These are phyloP conservation scores for Poterioochromonas sp. DNA, from an alignment of 352 stramenopile species.

Conservation along the genomic window DNA sequence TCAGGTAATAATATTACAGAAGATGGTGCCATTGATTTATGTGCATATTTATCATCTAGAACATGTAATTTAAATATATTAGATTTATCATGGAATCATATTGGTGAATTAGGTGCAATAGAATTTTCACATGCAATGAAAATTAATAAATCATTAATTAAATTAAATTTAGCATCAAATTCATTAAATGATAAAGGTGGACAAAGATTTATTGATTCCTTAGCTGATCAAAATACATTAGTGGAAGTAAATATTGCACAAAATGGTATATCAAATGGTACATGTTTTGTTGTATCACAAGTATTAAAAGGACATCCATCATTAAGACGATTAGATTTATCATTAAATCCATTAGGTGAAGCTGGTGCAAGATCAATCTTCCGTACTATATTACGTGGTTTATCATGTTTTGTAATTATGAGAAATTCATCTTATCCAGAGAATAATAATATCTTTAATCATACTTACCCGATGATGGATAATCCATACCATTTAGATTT, in stretches of 20 bases:
- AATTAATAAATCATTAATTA: neutral
- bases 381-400: constrained; percentile 26
- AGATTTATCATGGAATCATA: constrained; percentile 24
- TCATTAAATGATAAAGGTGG: neutral
- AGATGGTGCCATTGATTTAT: neutral
- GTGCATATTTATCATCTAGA: neutral
- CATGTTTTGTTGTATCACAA: constrained; percentile 18
- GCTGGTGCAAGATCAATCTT: constrained; percentile 26
- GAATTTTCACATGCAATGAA: neutral
- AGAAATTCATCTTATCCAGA: neutral
- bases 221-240: neutral
- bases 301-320: neutral
- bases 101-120: neutral
- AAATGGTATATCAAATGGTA: constrained; percentile 3
- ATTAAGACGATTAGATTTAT: constrained; percentile 2
- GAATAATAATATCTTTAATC: neutral
- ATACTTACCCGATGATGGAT: neutral
- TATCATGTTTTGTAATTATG: constrained; percentile 20
- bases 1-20: constrained; percentile 6
- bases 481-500: constrained; percentile 25
- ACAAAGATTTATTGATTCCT: neutral
- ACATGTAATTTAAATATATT: neutral
- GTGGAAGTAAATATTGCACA: neutral
- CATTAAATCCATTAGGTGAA: constrained; percentile 9
- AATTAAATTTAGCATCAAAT: constrained; percentile 15